A percentile compares a stretch with the other conserved stretches of the same genome.
Conservation (phyloP, 768 basidiomycete genomes). For the Trametes maxima region DNA sequence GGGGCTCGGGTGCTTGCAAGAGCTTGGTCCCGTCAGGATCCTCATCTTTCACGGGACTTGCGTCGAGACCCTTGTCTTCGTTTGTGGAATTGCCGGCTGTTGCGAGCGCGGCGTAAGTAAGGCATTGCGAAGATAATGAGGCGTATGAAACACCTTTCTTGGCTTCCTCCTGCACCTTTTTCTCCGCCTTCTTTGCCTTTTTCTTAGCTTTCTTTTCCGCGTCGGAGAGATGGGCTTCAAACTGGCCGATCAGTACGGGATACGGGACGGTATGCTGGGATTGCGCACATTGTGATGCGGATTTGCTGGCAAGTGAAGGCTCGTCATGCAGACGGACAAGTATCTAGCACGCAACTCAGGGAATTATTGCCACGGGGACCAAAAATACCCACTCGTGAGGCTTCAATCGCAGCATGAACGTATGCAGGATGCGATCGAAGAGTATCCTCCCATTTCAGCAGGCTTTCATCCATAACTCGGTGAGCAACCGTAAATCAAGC, state of each 20-base stretch:
- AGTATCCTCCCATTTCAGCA: slow-evolving; percentile 81
- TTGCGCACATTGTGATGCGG: slow-evolving; percentile 30
- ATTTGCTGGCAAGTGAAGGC: slow-evolving; percentile 55
- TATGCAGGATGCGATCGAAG: slow-evolving; percentile 80
- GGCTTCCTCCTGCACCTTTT: slow-evolving; percentile 63
- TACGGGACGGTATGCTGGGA: not conserved
- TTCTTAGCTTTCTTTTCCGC: slow-evolving; percentile 83
- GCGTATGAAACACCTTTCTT: slow-evolving; percentile 61
- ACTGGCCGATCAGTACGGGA: slow-evolving; percentile 14
- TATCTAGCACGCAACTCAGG: slow-evolving; percentile 52
- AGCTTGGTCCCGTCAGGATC: slow-evolving; percentile 84
- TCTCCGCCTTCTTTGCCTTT: slow-evolving; percentile 81
- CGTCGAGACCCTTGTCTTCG: slow-evolving; percentile 75
- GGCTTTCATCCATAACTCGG: slow-evolving; percentile 41
- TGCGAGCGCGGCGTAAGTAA: slow-evolving; percentile 19
- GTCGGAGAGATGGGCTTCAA: slow-evolving; percentile 49
- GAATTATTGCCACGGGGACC: not conserved
- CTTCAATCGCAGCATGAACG: slow-evolving; percentile 68
- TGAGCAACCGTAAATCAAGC: slow-evolving; percentile 10
- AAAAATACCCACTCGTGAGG: slow-evolving; percentile 55
- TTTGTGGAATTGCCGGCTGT: slow-evolving; percentile 42
- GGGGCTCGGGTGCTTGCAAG: slow-evolving; percentile 58
- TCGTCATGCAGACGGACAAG: slow-evolving; percentile 73
- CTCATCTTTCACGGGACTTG: slow-evolving; percentile 62
- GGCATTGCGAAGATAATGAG: not conserved